Base-by-base conservation (phyloP, 2,329 filamentous ascomycete species). In the Fusarium algeriense region DNA sequence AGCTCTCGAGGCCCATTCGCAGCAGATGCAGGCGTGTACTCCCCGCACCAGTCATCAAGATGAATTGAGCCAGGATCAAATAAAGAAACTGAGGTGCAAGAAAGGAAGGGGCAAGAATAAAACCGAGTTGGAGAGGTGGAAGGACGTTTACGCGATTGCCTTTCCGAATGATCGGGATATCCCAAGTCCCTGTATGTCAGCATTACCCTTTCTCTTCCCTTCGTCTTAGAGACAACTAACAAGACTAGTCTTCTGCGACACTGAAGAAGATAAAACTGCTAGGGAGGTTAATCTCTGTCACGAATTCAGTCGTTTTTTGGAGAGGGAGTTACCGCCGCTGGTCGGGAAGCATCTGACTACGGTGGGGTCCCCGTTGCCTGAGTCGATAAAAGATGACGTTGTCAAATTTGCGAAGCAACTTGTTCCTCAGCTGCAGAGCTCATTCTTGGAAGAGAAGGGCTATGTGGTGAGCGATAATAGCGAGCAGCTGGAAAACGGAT, bases 251-350 rank as follows among this genome's bases (percentile, higher is more conserved):
- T 10, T 52, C 4, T 2, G 17, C 26, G 35, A 53, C 7, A 38
- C 8, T 1, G 35, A 40, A 0, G 1, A 10, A 1, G 26, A 26
- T 0, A 12, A 12, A 4, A 17, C 2, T 12, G 4, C 3, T 5
- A 20, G n/a, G 7, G 35, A 20, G 35, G 12, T 53, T 1, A 30
- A 53, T 13, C 3, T 40, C 0, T 40, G 13, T 2, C 35, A 30
- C 3, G 23, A 40, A 9, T 30, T 2, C 5, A 0, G 19, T 19
- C 23, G 14, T 28, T 28, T 19, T 19, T 19, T 28, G 19, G 9
- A 19, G 23, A 19, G 43, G 14, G 23, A 45, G 6, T 14, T 45
- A 13, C 23, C 43, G 23, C 20, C 13, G 40, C 20, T 15, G 12
- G 41, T 44, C 3, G 20, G 23, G 1, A 17, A 6, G 11, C 13